Evolutionary conservation across 768 basidiomycete genomes (phyloP).

Genomic region (Trametes coccinea): DNA sequence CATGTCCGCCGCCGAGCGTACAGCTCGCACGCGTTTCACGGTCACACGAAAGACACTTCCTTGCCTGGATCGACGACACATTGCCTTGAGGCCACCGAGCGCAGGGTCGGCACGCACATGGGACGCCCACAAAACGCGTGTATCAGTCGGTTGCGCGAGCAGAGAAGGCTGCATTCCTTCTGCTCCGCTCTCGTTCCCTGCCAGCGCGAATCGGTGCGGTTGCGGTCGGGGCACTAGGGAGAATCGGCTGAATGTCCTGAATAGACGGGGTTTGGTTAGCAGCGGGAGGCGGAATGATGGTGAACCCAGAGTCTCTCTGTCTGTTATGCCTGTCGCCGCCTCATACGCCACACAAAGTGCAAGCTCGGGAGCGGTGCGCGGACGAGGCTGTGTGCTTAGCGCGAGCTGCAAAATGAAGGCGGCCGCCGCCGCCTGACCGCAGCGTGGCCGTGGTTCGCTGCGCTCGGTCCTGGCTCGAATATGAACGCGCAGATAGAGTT

Average conservation of each 20-base stretch:
- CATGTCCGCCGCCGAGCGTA: neutral
- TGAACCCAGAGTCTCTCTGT: neutral
- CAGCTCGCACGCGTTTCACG: neutral
- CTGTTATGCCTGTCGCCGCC: neutral
- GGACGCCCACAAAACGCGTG: constrained; percentile 15
- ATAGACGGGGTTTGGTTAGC: too few relatives aligned
- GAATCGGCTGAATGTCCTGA: too few relatives aligned
- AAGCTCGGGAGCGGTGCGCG: neutral
- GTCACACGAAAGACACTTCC: neutral
- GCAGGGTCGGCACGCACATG: neutral
- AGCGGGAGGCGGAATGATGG: too few relatives aligned
- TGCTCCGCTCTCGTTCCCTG: constrained; percentile 7
- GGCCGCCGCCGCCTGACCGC: neutral
- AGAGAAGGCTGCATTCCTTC: neutral
- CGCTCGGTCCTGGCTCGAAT: neutral
- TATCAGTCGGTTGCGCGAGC: neutral
- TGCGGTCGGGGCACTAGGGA: neutral
- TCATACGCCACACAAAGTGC: neutral
- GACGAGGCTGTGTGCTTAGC: constrained; percentile 2
- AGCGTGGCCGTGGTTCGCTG: neutral
- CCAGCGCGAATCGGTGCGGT: neutral
- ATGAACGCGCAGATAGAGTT: neutral
- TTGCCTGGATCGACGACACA: constrained; percentile 9
- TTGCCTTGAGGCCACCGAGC: neutral
- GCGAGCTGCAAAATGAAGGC: neutral